Percentiles rank a stretch among this genome's conserved stretches.
phyloP scores from a whole-genome alignment of 2,329 filamentous ascomycete genomes.

The Diplodia scrobiculata region DNA sequence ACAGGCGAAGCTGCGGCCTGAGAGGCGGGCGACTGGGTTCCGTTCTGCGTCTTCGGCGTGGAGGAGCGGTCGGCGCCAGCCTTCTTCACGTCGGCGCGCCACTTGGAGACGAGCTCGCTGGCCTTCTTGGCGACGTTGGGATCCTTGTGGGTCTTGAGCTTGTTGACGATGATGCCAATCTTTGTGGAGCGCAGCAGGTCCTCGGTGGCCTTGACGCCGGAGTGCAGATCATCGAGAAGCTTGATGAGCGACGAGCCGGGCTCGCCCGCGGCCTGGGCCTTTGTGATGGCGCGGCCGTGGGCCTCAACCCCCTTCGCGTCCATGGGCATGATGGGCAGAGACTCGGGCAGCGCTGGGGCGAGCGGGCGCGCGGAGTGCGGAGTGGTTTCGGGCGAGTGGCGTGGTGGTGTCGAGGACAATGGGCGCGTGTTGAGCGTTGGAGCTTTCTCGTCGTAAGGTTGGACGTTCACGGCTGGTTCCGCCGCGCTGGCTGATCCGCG shows the following conservation, averaged over 20 bases:
- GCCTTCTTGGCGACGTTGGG: slow-evolving; percentile 71
- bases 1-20: slow-evolving; percentile 51
- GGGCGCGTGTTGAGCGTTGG: slow-evolving; percentile 3
- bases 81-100: slow-evolving; percentile 75
- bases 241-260: slow-evolving; percentile 70
- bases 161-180: slow-evolving; percentile 86
- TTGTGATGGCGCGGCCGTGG: slow-evolving; percentile 76
- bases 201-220: slow-evolving; percentile 80
- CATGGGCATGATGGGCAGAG: slow-evolving; percentile 55
- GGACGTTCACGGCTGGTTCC: slow-evolving; percentile 26
- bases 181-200: slow-evolving; percentile 88
- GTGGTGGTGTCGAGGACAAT: neutral
- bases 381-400: neutral
- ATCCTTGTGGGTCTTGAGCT: slow-evolving; percentile 78
- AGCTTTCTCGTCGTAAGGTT: slow-evolving; percentile 15
- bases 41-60: slow-evolving; percentile 51
- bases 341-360: neutral
- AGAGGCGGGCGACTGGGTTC: slow-evolving; percentile 47
- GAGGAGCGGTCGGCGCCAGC: slow-evolving; percentile 48
- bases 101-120: slow-evolving; percentile 80
- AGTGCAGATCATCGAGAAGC: slow-evolving; percentile 76
- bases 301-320: slow-evolving; percentile 79
- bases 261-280: slow-evolving; percentile 75
- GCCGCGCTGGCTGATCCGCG: slow-evolving; percentile 28
- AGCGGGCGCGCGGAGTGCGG: neutral